Conservation (phyloP, 305 asterid species). For the Fraxinus velutina region DNA sequence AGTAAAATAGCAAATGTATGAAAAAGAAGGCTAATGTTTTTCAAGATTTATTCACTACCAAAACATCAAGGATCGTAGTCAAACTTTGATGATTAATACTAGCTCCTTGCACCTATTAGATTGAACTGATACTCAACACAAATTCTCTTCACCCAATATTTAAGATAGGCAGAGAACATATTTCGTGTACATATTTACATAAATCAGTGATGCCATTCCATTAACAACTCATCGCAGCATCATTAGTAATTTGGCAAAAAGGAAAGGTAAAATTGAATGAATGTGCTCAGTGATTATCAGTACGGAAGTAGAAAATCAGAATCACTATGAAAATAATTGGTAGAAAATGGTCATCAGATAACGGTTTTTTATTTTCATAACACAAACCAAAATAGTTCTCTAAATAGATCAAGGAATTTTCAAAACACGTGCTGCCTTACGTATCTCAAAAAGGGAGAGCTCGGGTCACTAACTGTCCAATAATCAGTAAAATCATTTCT, state of each 20-base stretch:
- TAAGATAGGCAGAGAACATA: constrained; percentile 6
- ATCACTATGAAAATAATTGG: background rate
- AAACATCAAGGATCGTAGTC: constrained; percentile 4
- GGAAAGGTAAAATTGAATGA: background rate
- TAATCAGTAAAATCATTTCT: constrained; percentile 4
- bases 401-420: constrained; percentile 3
- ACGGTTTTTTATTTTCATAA: background rate
- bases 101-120: background rate
- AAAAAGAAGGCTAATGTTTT: background rate
- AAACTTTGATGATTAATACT: background rate
- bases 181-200: background rate
- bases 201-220: background rate
- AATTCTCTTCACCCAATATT: background rate
- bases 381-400: constrained; percentile 2
- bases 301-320: background rate
- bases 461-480: constrained; percentile 15
- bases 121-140: background rate
- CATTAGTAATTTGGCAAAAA: background rate
- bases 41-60: constrained; percentile 8
- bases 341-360: background rate
- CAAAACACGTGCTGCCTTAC: background rate
- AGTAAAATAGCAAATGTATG: constrained; percentile 10
- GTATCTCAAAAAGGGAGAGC: background rate
- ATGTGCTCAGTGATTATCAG: constrained; percentile 3
- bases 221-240: constrained; percentile 1